Evolutionary conservation across 75 land plant species (phyloP).

Genomic region (Adiantum capillusveneris): DNA sequence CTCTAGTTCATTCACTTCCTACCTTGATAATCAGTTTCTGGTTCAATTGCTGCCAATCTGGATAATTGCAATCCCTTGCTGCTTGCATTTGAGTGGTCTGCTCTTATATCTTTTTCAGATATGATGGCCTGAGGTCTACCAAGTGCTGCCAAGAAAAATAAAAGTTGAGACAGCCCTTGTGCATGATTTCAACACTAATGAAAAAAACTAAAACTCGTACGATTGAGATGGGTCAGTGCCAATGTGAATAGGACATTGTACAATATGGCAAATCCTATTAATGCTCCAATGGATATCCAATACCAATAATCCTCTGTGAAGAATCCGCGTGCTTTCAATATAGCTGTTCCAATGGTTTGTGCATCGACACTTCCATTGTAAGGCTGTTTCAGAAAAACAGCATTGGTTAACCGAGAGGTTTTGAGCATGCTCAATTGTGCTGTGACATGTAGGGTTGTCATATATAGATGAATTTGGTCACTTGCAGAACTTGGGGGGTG

Average conservation of each 20-base stretch:
- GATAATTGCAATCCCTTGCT: conserved; percentile 13
- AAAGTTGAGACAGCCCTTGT: background rate
- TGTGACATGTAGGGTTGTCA: background rate
- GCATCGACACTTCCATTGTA: conserved; percentile 4
- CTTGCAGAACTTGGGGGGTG: too few relatives aligned
- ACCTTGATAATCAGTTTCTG: background rate
- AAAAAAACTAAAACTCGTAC: conserved; percentile 36
- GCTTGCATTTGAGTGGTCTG: conserved; percentile 26
- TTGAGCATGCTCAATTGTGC: background rate
- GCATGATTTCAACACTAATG: too few relatives aligned
- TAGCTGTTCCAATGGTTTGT: conserved; percentile 29
- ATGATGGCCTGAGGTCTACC: conserved; percentile 22
- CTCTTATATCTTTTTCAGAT: conserved; percentile 31
- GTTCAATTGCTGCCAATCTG: background rate
- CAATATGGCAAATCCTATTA: conserved; percentile 43
- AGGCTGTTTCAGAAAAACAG: conserved; percentile 1
- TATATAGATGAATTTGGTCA: too few relatives aligned
- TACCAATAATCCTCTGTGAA: conserved; percentile 52
- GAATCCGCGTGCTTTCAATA: conserved; percentile 42
- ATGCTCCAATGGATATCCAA: conserved; percentile 72
- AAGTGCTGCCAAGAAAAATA: conserved; percentile 10
- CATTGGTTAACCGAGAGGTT: background rate
- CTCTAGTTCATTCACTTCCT: too few relatives aligned
- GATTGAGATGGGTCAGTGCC: conserved; percentile 48
- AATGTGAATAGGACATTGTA: conserved; percentile 46